These are phyloP conservation scores for Pseudocercospora pini-densiflorae DNA, from an alignment of 2,329 filamentous ascomycete genomes.

Conservation along the genomic window DNA sequence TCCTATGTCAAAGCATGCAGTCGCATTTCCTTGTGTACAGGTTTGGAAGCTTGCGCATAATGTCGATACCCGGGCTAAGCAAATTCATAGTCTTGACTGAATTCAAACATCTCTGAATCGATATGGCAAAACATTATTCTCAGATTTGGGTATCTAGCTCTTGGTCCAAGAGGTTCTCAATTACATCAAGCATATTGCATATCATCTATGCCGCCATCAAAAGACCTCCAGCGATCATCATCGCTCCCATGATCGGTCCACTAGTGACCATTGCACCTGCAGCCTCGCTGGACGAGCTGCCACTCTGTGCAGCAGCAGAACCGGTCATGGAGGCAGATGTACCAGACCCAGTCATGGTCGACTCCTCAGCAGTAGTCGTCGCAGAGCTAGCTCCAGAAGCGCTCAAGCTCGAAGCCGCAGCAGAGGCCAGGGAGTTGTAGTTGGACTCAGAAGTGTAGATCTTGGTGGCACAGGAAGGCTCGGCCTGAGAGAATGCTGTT, in stretches of 20 bases:
- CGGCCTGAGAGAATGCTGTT: background rate
- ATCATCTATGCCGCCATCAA: background rate
- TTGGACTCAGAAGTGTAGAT: background rate
- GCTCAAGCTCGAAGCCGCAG: background rate
- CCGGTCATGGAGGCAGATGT: background rate
- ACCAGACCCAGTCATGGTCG: background rate
- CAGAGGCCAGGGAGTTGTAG: background rate
- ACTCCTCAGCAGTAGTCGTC: background rate
- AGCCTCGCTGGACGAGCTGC: background rate
- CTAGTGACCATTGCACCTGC: conserved; percentile 5
- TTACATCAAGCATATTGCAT: background rate
- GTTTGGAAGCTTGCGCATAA: background rate
- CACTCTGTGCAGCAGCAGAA: background rate
- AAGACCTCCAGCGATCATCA: background rate
- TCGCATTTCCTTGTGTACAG: background rate
- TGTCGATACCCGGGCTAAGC: background rate
- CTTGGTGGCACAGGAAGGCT: background rate
- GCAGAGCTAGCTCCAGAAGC: background rate
- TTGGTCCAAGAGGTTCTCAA: background rate
- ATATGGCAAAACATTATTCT: background rate
- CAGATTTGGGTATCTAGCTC: background rate
- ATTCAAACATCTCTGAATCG: background rate
- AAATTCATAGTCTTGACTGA: background rate
- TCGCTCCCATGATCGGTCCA: background rate
- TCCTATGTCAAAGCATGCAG: background rate